phyloP scores from a whole-genome alignment of 306 rosid species.

The Lupinus albus region DNA sequence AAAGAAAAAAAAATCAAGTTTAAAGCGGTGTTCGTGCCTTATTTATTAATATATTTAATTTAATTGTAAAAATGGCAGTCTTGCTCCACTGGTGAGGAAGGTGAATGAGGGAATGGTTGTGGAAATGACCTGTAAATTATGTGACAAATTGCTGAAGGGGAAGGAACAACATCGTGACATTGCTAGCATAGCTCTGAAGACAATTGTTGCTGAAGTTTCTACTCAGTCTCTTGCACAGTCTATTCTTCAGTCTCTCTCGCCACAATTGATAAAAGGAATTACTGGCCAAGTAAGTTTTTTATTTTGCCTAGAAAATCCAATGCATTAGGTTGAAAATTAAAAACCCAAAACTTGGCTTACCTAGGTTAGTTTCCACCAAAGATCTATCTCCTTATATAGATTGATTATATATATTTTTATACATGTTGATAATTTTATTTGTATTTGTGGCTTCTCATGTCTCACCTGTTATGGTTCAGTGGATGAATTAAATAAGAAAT shows the following conservation, averaged over 20 bases:
- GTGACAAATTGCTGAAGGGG: slow-evolving; percentile 83
- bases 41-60: not conserved
- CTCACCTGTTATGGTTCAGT: slow-evolving; percentile 19
- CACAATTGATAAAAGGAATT: slow-evolving; percentile 79
- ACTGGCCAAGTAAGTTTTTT: slow-evolving; percentile 69
- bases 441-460: slow-evolving; percentile 20
- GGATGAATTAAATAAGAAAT: not conserved
- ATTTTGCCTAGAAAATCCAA: slow-evolving; percentile 20
- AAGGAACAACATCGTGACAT: slow-evolving; percentile 95
- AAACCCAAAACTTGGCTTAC: not conserved
- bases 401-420: not conserved
- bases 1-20: not conserved
- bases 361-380: not conserved
- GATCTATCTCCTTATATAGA: not conserved
- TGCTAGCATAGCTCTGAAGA: slow-evolving; percentile 97
- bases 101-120: slow-evolving; percentile 80
- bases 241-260: slow-evolving; percentile 70
- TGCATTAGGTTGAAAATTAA: slow-evolving; percentile 5
- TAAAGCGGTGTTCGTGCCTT: not conserved
- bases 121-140: slow-evolving; percentile 83
- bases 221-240: slow-evolving; percentile 87
- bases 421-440: slow-evolving; percentile 13
- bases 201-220: slow-evolving; percentile 89
- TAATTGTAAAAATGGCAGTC: slow-evolving; percentile 54
- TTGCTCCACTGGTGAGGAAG: slow-evolving; percentile 94